phyloP scores from a whole-genome alignment of 805 yeast genomes.

The Candida suzukii region DNA sequence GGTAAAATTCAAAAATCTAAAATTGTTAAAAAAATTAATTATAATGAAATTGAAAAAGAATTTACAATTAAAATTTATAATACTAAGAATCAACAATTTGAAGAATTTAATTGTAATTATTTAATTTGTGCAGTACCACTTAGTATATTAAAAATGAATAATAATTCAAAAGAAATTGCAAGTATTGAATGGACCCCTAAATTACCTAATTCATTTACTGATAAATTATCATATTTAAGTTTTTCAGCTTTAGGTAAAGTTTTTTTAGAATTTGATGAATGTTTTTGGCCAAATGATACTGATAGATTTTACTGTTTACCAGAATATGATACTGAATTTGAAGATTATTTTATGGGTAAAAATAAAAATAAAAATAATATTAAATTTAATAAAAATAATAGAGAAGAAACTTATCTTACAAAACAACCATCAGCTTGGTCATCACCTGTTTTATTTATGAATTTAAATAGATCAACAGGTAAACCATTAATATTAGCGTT shows the following conservation, averaged over 20 bases:
- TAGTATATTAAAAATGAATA: conserved; percentile 34
- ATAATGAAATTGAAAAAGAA: conserved; percentile 9
- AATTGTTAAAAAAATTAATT: conserved; percentile 19
- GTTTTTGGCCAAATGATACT: conserved; percentile 36
- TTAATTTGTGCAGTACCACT: conserved; percentile 44
- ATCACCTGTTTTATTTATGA: conserved; percentile 23
- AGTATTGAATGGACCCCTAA: conserved; percentile 27
- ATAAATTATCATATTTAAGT: conserved; percentile 22
- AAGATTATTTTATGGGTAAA: neutral
- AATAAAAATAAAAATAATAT: neutral
- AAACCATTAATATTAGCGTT: conserved; percentile 37
- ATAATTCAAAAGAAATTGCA: conserved; percentile 14
- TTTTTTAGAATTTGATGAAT: conserved; percentile 35
- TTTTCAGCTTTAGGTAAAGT: conserved; percentile 42
- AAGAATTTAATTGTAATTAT: conserved; percentile 26
- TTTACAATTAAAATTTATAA: conserved; percentile 15
- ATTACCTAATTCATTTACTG: conserved; percentile 26
- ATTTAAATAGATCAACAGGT: conserved; percentile 19
- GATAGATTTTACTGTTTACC: conserved; percentile 27
- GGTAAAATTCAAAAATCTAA: conserved; percentile 3
- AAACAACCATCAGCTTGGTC: conserved; percentile 15
- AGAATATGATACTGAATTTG: conserved; percentile 15
- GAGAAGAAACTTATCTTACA: neutral
- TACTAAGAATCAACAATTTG: conserved; percentile 2
- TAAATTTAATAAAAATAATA: neutral